Evolutionary conservation across 441 rosid genomes (phyloP), one percentile per base, ranked within the genome.

Genomic region (Erodium moschatum): DNA sequence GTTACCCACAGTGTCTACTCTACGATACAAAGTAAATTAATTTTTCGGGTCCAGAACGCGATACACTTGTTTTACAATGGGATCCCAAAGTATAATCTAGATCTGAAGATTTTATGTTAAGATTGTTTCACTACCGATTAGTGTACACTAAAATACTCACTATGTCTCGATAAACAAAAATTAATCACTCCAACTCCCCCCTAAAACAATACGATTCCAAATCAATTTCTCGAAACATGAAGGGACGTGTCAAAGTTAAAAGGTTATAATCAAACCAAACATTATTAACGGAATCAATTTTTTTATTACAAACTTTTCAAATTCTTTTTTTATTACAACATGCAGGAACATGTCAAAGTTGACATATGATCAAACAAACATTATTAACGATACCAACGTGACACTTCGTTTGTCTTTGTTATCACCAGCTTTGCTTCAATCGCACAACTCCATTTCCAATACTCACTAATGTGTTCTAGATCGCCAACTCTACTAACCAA

Each of bases 401-500:
- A 52, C 60, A 52, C 16, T n/a, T 52, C 2, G 9, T 52, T 52
- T 52, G 60, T 52, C 60, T 52, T 52, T 52, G 20, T 52, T 52
- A 52, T 52, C 2, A 54, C 24, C 61, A 16, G 4, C 24, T 54
- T 54, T 54, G 24, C 61, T 16, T 54, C 61, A 54, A 54, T 18
- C 61, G 15, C n/a, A n/a, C n/a, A n/a, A n/a, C n/a, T n/a, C n/a
- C n/a, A n/a, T n/a, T n/a, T n/a, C n/a, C n/a, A n/a, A n/a, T n/a
- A n/a, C n/a, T n/a, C 58, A 50, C 12, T 7, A 40, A 1, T n/a
- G 19, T 50, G 58, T 50, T 50, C 58, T 15, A n/a, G 60, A 52
- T 52, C 60, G n/a, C 21, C 60, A 52, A 52, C 19, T 52, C 60
- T 52, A 52, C 20, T 52, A 52, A 52, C 60, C n/a, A 52, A 52